A percentile compares a stretch with the other conserved stretches of the same genome.
Conservation (phyloP, 2,329 filamentous ascomycete species). For the Hymenoscyphus occultus region DNA sequence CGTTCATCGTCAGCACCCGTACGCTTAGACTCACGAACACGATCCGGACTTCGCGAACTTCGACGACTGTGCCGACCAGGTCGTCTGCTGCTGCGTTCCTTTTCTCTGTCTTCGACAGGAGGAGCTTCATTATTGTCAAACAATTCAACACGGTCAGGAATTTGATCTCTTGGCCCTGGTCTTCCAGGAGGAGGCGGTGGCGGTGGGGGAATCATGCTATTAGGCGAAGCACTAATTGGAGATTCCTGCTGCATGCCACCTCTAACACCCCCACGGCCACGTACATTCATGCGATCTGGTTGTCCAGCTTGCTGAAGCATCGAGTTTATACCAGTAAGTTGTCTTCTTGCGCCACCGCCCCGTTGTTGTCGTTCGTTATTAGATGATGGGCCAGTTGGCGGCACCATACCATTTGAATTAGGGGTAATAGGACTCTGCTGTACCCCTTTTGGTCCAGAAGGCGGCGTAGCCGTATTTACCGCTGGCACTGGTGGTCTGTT, state of each 20-base stretch:
- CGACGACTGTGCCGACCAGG: constrained; percentile 35
- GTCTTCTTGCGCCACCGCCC: constrained; percentile 41
- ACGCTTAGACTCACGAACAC: constrained; percentile 33
- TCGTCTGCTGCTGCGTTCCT: constrained; percentile 31
- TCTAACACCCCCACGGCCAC: constrained; percentile 37
- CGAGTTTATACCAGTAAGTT: constrained; percentile 59
- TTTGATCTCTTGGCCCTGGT: constrained; percentile 26
- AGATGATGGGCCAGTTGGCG: constrained; percentile 37
- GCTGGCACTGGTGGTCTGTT: constrained; percentile 36
- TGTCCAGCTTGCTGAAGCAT: constrained; percentile 52
- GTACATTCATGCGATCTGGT: constrained; percentile 37
- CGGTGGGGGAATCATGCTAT: constrained; percentile 51
- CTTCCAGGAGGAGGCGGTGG: constrained; percentile 42
- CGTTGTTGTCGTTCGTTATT: constrained; percentile 32
- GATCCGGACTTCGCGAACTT: constrained; percentile 32
- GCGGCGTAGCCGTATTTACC: constrained; percentile 29
- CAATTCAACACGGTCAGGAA: constrained; percentile 32
- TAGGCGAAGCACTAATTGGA: constrained; percentile 51
- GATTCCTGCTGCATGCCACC: constrained; percentile 48
- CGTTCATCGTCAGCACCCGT: constrained; percentile 30
- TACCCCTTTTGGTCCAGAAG: constrained; percentile 34
- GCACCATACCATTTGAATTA: constrained; percentile 28
- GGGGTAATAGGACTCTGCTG: constrained; percentile 31
- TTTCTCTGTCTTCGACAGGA: constrained; percentile 26
- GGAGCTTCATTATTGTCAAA: constrained; percentile 26